Conservation (phyloP, 257 asterid species). For the Fraxinus cuspidata region DNA sequence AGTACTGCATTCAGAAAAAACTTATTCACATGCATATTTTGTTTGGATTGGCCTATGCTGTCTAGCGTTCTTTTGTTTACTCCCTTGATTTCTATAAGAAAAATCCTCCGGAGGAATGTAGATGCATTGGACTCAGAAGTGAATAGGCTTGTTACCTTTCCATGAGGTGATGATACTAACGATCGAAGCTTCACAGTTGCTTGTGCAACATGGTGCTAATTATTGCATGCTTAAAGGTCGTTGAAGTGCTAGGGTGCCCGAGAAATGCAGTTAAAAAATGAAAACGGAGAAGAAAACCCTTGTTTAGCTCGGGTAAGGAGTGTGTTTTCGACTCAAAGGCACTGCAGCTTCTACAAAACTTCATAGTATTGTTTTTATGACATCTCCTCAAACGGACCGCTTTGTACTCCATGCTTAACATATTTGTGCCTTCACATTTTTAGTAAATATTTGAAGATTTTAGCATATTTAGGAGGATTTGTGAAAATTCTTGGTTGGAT, state of each 20-base stretch:
- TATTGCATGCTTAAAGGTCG: neutral
- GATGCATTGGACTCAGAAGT: conserved; percentile 87
- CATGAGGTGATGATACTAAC: conserved; percentile 36
- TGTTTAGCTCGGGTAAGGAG: neutral
- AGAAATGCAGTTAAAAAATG: neutral
- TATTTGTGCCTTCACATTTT: neutral
- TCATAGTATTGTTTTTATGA: neutral
- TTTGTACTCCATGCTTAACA: neutral
- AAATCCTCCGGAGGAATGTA: conserved; percentile 70
- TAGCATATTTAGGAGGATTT: neutral
- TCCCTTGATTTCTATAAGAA: conserved; percentile 62
- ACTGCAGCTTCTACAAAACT: too few species aligned
- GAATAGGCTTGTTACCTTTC: conserved; percentile 58
- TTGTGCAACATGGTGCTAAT: conserved; percentile 1
- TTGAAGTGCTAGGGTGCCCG: neutral
- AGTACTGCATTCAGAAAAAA: neutral
- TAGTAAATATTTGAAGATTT: neutral
- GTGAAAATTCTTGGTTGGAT: neutral
- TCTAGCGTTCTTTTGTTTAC: conserved; percentile 7
- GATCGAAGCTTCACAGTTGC: neutral
- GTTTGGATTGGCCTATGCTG: neutral
- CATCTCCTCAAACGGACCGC: neutral
- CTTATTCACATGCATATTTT: neutral
- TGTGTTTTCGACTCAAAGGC: too few species aligned
- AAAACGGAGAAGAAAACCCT: neutral